Evolutionary conservation across 345 rosid genomes (phyloP), one percentile per base, ranked within the genome.

Genomic region (Linum lewisii): DNA sequence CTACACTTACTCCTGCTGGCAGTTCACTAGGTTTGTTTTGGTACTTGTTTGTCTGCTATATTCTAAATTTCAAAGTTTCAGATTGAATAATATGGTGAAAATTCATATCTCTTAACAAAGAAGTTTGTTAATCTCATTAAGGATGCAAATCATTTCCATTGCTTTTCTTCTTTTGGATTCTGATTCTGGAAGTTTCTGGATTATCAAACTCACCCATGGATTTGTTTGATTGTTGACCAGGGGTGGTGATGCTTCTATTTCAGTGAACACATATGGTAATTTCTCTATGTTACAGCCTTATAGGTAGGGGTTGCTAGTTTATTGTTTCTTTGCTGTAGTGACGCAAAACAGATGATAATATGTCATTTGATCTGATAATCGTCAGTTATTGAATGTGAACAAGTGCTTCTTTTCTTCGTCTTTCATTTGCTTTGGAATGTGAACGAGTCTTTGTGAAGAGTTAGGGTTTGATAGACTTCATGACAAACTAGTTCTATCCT

Each of bases 91-190:
- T 55, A 63, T 69, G 67, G 51, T 55, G 21, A 26, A 53, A n/a
- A 2, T 61, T 63, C 80, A 93, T 97, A 95, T 76, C 81, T 87
- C 60, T 77, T 93, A 81, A 93, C 97, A 14, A 87, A 84, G 70
- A 93, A 85, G 79, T 93, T 93, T 61, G 78, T 89, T 60, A 83
- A 77, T 77, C 75, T 93, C 57, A 75, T 89, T 61, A 89, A 82
- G 74, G 85, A 80, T 9, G 88, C 94, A 49, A 66, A 72, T 66
- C 61, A 55, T 66, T 42, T 24, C 67, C 25, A 15, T 57, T 51
- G 47, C 58, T 50, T 61, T 63, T 24, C 36, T 72, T 64, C 26
- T n/a, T 51, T 57, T 38, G 52, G 21, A 60, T 63, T 45, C 21
- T 21, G 29, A 73, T 50, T 71, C 51, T 68, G 26, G 20, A 23